Evolutionary conservation across 1,284 basidiomycete genomes (phyloP), one percentile per base, ranked within the genome.

Genomic region (Cryptococcus amylolentus): DNA sequence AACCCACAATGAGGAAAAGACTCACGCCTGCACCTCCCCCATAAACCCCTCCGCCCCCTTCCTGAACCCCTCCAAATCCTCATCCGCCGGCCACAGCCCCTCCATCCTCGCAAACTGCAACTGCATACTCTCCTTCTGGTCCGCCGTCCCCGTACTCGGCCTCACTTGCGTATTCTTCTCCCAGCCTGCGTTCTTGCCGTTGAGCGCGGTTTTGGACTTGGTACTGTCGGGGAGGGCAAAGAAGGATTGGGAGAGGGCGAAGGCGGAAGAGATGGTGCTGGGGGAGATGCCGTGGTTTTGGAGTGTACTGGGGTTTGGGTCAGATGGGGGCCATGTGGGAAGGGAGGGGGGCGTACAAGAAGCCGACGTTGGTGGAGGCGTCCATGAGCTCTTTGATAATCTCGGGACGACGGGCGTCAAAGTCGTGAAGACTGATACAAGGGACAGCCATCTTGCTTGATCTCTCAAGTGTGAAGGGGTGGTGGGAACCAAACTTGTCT

Each of bases 31-130:
- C 4, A 70, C 55, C 43, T 65, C 59, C 8, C 52, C 39, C 68
- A 70, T 70, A 52, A 70, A 68, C 40, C 39, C 51, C 50, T 67
- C 65, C 18, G 63, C 61, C 18, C 44, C 26, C 4, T 27, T 27
- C 35, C 55, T 40, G 54, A 68, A 70, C 2, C 49, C 65, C 12
- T 42, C 38, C 7, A 64, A 27, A 48, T 68, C 62, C 28, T 62
- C 57, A 20, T 68, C 61, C 4, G 49, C 8, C 5, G 68, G 68
- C 68, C 68, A 70, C 13, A 70, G 55, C 2, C 68, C 68, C 20
- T 70, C 68, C 68, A 70, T 70, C 12, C 68, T 55, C 6, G 66
- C 60, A 49, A 70, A 70, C 49, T 68, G 68, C 20, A 67, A 52
- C 51, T 66, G 65, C 45, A 66, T 60, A 6, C 54, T 57, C 48